phyloP scores from a whole-genome alignment of 75 land plant species.

The Picea sitchensis region DNA sequence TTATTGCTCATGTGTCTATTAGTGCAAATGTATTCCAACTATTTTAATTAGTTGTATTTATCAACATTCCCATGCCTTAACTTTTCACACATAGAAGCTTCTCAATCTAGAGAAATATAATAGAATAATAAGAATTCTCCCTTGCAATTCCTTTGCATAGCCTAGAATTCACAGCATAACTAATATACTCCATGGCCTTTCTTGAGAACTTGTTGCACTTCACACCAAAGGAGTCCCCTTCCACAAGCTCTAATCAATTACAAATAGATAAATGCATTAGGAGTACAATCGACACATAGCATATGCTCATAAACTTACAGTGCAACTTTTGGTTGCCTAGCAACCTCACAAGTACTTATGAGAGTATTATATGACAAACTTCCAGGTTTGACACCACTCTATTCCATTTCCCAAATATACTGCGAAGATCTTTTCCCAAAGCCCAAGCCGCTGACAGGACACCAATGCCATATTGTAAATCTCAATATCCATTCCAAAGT shows the following conservation, averaged over 20 bases:
- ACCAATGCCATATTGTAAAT: too few relatives aligned
- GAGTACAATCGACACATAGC: conserved; percentile 27
- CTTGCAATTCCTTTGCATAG: too few relatives aligned
- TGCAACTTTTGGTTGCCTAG: conserved; percentile 55
- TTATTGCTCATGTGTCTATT: too few relatives aligned
- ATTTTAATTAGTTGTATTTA: too few relatives aligned
- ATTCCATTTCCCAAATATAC: too few relatives aligned
- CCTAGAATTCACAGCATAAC: too few relatives aligned
- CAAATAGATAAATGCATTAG: conserved; percentile 49
- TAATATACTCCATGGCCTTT: conserved; percentile 17
- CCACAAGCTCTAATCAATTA: conserved; percentile 52
- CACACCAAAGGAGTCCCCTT: conserved; percentile 50
- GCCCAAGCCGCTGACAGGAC: background rate
- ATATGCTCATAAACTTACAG: conserved; percentile 60
- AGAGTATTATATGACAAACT: conserved; percentile 53
- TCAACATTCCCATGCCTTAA: too few relatives aligned
- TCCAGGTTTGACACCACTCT: background rate
- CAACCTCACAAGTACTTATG: conserved; percentile 56
- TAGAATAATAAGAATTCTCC: too few relatives aligned
- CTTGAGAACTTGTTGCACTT: conserved; percentile 40
- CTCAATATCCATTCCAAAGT: background rate
- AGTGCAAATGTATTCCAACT: too few relatives aligned
- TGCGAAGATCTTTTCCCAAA: background rate
- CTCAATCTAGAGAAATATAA: too few relatives aligned
- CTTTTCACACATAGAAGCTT: too few relatives aligned